phyloP scores from a whole-genome alignment of 2,329 filamentous ascomycete genomes.

The Nothophaeocryptopus gaeumannii region DNA sequence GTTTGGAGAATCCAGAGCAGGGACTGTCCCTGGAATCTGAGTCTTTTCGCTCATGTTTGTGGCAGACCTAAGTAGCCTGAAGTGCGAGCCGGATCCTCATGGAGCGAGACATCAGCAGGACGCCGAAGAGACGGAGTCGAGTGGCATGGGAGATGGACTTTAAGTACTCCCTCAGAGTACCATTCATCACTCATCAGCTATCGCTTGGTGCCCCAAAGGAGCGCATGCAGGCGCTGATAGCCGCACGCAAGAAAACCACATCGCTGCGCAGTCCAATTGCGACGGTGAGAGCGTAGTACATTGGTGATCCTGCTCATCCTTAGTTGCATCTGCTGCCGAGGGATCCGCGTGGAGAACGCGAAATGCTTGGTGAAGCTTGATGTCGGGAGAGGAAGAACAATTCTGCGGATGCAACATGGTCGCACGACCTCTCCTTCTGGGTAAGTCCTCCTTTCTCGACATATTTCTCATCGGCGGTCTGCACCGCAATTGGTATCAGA shows the following conservation, averaged over 20 bases:
- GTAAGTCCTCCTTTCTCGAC: too few species aligned
- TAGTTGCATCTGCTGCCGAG: not conserved
- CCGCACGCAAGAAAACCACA: not conserved
- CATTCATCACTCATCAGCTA: not conserved
- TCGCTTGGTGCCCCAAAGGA: not conserved
- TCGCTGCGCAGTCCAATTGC: not conserved
- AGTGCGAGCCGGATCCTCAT: not conserved
- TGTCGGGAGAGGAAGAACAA: not conserved
- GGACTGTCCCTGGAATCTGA: not conserved
- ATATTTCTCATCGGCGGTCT: too few species aligned
- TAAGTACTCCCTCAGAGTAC: not conserved
- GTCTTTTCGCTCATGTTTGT: not conserved
- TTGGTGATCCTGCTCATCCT: too few species aligned
- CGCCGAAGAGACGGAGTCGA: not conserved
- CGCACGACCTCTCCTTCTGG: too few species aligned
- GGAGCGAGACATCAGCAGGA: not conserved
- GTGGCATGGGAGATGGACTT: not conserved
- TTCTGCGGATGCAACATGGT: not conserved
- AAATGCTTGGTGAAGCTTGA: slow-evolving; percentile 1
- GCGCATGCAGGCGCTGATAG: not conserved
- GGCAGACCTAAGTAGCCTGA: not conserved
- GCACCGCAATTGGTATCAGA: too few species aligned
- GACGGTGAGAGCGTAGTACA: not conserved
- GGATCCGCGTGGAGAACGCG: slow-evolving; percentile 1
- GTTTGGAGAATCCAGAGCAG: not conserved